Conservation (phyloP, 257 asterid genomes). For the Hygrophila difformis region DNA sequence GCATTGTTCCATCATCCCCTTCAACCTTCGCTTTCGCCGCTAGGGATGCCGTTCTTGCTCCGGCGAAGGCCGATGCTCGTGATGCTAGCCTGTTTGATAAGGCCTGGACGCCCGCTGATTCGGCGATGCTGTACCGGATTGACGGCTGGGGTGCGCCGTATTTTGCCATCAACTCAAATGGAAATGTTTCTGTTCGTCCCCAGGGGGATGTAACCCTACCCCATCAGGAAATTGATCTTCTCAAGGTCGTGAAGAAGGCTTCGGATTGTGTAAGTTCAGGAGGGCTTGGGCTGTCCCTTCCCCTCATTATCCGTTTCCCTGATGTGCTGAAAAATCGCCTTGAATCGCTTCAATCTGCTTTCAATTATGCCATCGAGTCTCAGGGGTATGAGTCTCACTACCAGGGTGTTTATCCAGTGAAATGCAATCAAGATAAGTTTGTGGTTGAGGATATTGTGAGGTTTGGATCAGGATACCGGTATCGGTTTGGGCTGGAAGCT, state of each 20-base stretch:
- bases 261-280: conserved; percentile 55
- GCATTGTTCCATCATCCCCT: conserved; percentile 43
- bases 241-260: conserved; percentile 78
- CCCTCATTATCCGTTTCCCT: conserved; percentile 74
- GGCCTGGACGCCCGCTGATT: conserved; percentile 61
- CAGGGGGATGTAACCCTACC: conserved; percentile 49
- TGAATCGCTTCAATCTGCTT: conserved; percentile 60
- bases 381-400: conserved; percentile 67
- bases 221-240: conserved; percentile 86
- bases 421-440: conserved; percentile 82
- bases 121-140: conserved; percentile 57
- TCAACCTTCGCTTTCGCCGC: conserved; percentile 38
- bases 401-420: conserved; percentile 94
- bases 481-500: conserved; percentile 90
- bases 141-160: conserved; percentile 97
- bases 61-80: no score
- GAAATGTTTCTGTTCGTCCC: conserved; percentile 64
- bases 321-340: conserved; percentile 72
- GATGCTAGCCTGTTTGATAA: no score
- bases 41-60: conserved; percentile 54
- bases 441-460: conserved; percentile 88
- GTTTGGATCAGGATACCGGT: conserved; percentile 63
- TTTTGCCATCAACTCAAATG: conserved; percentile 63
- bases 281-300: conserved; percentile 79
- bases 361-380: conserved; percentile 51